These are phyloP conservation scores for Cryptococcus wingfieldii DNA, from an alignment of 1,284 basidiomycete genomes.

Conservation along the genomic window DNA sequence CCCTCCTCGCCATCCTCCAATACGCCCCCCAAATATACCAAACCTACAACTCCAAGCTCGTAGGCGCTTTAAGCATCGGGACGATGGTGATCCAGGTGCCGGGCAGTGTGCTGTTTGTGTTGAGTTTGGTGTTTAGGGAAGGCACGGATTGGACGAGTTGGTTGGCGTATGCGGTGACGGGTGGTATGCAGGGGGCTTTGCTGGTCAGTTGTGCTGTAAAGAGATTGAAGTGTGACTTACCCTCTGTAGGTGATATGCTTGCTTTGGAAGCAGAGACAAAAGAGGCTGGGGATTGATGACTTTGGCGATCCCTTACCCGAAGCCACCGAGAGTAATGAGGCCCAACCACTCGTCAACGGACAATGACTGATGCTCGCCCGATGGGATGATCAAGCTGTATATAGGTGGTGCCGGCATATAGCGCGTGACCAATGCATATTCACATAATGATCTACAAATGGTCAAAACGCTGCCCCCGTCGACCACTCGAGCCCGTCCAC, in stretches of 20 bases:
- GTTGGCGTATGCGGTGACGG: conserved; percentile 80
- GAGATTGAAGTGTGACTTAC: conserved; percentile 6
- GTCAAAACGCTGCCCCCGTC: conserved; percentile 11
- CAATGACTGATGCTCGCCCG: too few relatives aligned
- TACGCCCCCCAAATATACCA: conserved; percentile 82
- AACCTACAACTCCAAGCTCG: conserved; percentile 72
- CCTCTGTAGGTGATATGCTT: conserved; percentile 61
- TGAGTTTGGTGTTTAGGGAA: conserved; percentile 71
- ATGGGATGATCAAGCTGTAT: too few relatives aligned
- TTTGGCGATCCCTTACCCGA: conserved; percentile 66
- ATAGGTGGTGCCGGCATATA: too few relatives aligned
- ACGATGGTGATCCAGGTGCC: conserved; percentile 94
- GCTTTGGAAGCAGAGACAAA: conserved; percentile 72
- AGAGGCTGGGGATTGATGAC: conserved; percentile 76
- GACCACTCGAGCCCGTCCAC: conserved; percentile 40
- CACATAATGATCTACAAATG: neutral
- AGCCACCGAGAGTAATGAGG: too few relatives aligned
- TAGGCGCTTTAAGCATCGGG: conserved; percentile 85
- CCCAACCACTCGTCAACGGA: too few relatives aligned
- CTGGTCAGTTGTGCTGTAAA: conserved; percentile 50
- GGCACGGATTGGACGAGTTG: conserved; percentile 86
- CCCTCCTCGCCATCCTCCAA: conserved; percentile 71
- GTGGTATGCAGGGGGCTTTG: conserved; percentile 75
- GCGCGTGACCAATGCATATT: too few relatives aligned
- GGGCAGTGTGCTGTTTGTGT: conserved; percentile 80